phyloP scores from a whole-genome alignment of 352 stramenopile species.

The Phytophthora citricola region DNA sequence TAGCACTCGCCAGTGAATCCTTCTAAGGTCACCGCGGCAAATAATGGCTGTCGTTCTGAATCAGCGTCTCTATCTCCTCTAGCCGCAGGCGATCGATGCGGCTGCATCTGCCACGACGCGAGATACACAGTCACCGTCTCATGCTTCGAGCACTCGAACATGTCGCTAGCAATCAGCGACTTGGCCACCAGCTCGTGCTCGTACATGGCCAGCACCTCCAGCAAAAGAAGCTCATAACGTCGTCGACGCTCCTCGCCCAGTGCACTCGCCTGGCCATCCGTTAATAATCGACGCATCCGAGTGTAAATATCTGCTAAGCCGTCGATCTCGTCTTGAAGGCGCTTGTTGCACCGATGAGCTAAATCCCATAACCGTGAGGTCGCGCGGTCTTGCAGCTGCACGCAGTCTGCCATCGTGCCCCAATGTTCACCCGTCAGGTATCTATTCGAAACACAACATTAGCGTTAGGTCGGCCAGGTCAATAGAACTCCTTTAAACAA shows the following conservation, averaged over 20 bases:
- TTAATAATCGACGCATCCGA: conserved; percentile 52
- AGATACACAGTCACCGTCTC: conserved; percentile 28
- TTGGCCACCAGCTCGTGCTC: conserved; percentile 83
- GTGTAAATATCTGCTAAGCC: conserved; percentile 50
- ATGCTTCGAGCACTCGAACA: conserved; percentile 75
- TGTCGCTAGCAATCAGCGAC: conserved; percentile 71
- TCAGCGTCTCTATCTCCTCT: conserved; percentile 97
- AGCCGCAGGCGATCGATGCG: conserved; percentile 83
- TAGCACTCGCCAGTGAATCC: too few relatives aligned
- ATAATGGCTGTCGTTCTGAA: conserved; percentile 84
- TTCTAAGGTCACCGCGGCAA: too few relatives aligned
- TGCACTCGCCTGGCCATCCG: conserved; percentile 18
- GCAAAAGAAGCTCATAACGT: conserved; percentile 66
- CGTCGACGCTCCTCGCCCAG: conserved; percentile 41
- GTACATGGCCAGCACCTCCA: conserved; percentile 80
- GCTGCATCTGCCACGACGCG: conserved; percentile 45
- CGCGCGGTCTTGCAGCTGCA: conserved; percentile 54
- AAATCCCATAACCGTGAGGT: conserved; percentile 72
- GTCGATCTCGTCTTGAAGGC: conserved; percentile 59
- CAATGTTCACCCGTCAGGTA: conserved; percentile 75
- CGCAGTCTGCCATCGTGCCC: conserved; percentile 58
- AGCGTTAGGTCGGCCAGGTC: not conserved
- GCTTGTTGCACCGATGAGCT: conserved; percentile 67
- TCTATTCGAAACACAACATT: conserved; percentile 23
- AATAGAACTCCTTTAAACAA: not conserved